phyloP scores from a whole-genome alignment of 2,329 filamentous ascomycete genomes.

The Aspergillus thermomutatus region DNA sequence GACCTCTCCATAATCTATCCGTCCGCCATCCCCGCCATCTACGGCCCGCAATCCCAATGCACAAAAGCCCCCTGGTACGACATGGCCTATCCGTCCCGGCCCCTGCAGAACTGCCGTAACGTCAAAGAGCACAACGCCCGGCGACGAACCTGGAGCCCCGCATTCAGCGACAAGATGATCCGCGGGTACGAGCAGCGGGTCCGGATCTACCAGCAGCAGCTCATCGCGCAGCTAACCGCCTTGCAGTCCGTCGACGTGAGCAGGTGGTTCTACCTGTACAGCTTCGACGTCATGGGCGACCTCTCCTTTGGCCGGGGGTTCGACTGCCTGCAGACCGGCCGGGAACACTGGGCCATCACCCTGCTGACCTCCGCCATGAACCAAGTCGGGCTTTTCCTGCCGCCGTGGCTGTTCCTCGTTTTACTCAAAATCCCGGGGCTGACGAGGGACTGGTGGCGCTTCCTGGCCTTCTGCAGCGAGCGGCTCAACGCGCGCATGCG shows the following conservation, averaged over 20 bases:
- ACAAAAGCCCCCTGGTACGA: constrained; percentile 44
- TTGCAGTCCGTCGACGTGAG: constrained; percentile 33
- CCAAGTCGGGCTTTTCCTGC: constrained; percentile 9
- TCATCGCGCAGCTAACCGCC: constrained; percentile 30
- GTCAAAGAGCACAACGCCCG: constrained; percentile 36
- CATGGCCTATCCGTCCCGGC: constrained; percentile 26
- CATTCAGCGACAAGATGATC: constrained; percentile 41
- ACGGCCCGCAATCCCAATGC: constrained; percentile 37
- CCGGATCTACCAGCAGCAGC: constrained; percentile 31
- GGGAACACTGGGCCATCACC: constrained; percentile 34
- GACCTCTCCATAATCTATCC: constrained; percentile 36
- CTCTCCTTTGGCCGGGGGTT: constrained; percentile 9
- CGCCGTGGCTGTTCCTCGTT: constrained; percentile 6
- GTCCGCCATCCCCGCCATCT: constrained; percentile 35
- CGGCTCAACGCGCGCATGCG: constrained; percentile 6
- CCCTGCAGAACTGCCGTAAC: constrained; percentile 40
- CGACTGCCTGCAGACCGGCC: background rate
- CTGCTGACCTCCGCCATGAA: constrained; percentile 34
- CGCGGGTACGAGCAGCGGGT: constrained; percentile 42
- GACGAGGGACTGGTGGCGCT: background rate
- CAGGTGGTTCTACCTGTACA: constrained; percentile 32
- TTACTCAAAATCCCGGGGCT: constrained; percentile 1
- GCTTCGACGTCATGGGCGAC: constrained; percentile 16
- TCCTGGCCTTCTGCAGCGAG: constrained; percentile 6
- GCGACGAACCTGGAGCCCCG: constrained; percentile 40